Evolutionary conservation across 306 rosid species (phyloP), one percentile per base, ranked within the genome.

Genomic region (Lotus japonicus): DNA sequence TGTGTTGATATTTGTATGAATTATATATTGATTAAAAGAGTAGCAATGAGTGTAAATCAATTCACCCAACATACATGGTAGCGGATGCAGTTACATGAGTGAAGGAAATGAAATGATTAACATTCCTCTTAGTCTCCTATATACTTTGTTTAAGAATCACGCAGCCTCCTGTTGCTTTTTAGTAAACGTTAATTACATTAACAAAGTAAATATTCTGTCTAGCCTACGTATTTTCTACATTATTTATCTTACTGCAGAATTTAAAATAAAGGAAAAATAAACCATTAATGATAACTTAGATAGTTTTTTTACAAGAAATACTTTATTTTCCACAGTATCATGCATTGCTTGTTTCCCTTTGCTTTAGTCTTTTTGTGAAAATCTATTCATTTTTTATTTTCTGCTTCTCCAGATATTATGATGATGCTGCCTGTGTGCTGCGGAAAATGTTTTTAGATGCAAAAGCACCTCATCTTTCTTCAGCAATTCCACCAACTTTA

Each of bases 401-500:
- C 6, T 73, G 68, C 68, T 61, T 56, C 64, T 78, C 48, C 64
- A 92, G 98, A 87, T 92, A 92, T 78, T 92, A 86, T 69, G 98
- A 92, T 82, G 98, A 92, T 58, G 85, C 97, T 49, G 97, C 98
- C 63, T 92, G 96, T 86, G 95, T 92, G 53, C 85, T 92, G 44
- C 75, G 98, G 78, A 92, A 88, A 83, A 86, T 92, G 84, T 85
- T 89, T 71, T 64, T 92, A 80, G 98, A 92, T 78, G 97, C 98
- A 31, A 92, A 90, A 79, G 98, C 98, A 73, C 96, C 98, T 48
- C 96, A 92, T 84, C 96, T 89, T 77, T 92, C 98, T 70, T 89
- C 97, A 62, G 91, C 74, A 7, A 88, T 92, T 81, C 98, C 98
- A 56, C 97, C 97, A 76, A 83, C 68, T 64, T 83, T 92, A 71